Base-by-base conservation (phyloP, 1,284 basidiomycete species). In the Trichosporon sp. region DNA sequence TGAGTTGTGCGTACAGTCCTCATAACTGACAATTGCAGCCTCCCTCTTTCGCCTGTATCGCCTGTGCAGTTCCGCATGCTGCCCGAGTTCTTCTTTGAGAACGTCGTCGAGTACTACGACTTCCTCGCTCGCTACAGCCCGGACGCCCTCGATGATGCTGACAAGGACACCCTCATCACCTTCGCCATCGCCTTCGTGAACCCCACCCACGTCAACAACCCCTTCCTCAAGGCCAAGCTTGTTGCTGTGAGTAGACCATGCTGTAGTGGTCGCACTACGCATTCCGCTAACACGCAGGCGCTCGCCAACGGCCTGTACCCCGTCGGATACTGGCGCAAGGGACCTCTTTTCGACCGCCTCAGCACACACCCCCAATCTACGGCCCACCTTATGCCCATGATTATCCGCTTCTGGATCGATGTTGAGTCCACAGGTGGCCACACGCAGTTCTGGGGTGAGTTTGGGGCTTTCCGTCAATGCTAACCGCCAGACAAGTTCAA, bases 181-280 rank as follows among this genome's bases (percentile, higher is more conserved):
- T 99, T 98, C 84, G 89, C 91, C 48, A 87, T 98, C 75, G 94
- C 93, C 0, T 98, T 98, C 88, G 86, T 99, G 69, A 91, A 92
- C 6, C 97, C 94, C 5, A 93, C 92, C 89, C 98, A 96, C 82
- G 95, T 99, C 86, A 98, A 97, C 86, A 99, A 99, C 76, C 97
- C 97, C 0, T 98, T 97, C 87, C 84, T 99, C 76, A 98, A 98
- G 84, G 91, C 94, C n/a, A 98, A 99, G 84, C 91, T 99, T 61
- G 94, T 98, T 74, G 94, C 96, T 79, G 93, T 94, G 76, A 65
- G 87, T 54, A 8, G 3, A 2, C 3, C 21, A 1, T 54, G 19
- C n/a, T 1, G 1, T 16, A n/a, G 11, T n/a, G 5, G 11, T 26
- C 26, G 26, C 26, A 26, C 16, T 82, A 12, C 3, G n/a, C 11